Base-by-base conservation (phyloP, 1,284 basidiomycete genomes). In the Cryptococcus sp. region DNA sequence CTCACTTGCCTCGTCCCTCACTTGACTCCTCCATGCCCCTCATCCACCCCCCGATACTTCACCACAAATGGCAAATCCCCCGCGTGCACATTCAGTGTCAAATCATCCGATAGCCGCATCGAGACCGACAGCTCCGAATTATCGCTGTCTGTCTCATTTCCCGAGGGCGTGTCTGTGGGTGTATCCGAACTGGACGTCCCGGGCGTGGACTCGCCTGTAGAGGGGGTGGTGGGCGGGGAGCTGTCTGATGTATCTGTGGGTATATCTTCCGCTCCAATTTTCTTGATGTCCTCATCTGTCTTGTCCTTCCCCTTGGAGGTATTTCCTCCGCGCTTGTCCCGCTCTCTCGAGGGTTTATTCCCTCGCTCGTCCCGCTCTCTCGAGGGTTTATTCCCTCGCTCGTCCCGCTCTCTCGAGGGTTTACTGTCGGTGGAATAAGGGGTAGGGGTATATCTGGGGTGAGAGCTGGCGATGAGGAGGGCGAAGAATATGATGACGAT, bases 401-500 rank as follows among this genome's bases (percentile, higher is more conserved):
- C 20, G 16, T 46, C 42, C 21, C 35, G 6, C 33, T 49, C 23
- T 36, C n/a, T 4, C 9, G n/a, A 9, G 18, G 36, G 2, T n/a
- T 15, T 21, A 8, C 36, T 20, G 21, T 20, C 18, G 36, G 16
- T n/a, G 36, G 16, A 21, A n/a, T 9, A 33, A 28, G 37, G 21
- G 50, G 38, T 4, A 23, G 21, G 23, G 6, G 37, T 16, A 13
- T 37, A 43, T 33, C 28, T 9, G 24, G 50, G 50, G 12, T 23
- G 20, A n/a, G 51, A 11, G 1, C 40, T 33, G 35, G 35, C 43
- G 40, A 57, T 33, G 20, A 55, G 18, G 7, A 61, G 50, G 20
- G 36, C 48, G 48, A 55, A 18, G 21, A 43, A 47, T 23, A 61
- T 46, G 24, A 55, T 44, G 6, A 57, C 53, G 33, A 60, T 60